Base-by-base conservation (phyloP, 75 land plant genomes). In the Picea sitchensis region DNA sequence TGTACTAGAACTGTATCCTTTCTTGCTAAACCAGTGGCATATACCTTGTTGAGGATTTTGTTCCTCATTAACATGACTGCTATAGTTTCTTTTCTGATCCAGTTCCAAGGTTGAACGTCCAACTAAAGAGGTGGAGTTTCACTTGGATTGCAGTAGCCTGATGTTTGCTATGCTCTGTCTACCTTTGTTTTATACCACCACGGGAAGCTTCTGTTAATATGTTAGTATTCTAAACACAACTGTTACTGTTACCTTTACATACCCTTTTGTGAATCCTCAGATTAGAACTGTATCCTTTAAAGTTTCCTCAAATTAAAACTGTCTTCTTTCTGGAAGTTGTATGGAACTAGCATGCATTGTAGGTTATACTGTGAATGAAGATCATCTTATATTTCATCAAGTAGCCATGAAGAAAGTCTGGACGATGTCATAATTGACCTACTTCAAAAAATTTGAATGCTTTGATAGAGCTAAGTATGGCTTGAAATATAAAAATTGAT, bases 121-220 rank as follows among this genome's bases (percentile, higher is more conserved):
- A 71, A 20, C 0, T 71, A 44, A 71, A 44, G 54, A 20, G 14
- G 56, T 44, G 73, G 26, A 47, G 44, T 14, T 18, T 34, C 4
- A 32, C 36, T 67, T 18, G 36, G n/a, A 9, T 67, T 67, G 20
- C 41, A 67, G 17, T 36, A 41, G 54, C 26, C 20, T 71, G 73
- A 44, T 71, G 26, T 36, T 71, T 71, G 73, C 21, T 47, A 71
- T 71, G 73, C n/a, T 20, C 44, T 71, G 21, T 44, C 73, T n/a
- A n/a, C 51, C 26, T 44, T 71, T 8, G 41, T 38, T 20, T n/a
- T n/a, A n/a, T 30, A 23, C 31, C 73, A 20, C 36, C 38, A n/a
- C 38, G 12, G 21, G 54, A 38, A 71, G n/a, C 51, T 41, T 21
- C 41, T 17, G 17, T 38, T n/a, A 69, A 68, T 17, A 18, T 38